Percentiles rank a stretch among this genome's conserved stretches.
Evolutionary conservation across 257 asterid species (phyloP).

Genomic region (Penstemon eatonii): DNA sequence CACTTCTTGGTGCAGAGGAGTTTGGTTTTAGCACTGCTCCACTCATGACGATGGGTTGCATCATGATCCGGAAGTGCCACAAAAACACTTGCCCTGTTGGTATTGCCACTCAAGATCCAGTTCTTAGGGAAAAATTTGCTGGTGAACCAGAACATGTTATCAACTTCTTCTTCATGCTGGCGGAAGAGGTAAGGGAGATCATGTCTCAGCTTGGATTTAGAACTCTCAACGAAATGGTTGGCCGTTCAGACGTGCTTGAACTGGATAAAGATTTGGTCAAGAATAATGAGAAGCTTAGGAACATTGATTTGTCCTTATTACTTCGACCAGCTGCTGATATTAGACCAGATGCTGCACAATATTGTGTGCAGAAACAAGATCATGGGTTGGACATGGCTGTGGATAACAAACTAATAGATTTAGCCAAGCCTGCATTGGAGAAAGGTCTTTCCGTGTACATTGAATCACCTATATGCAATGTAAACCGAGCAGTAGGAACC

Average conservation of each 20-base stretch:
- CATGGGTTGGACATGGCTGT: conserved; percentile 95
- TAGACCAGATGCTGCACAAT: conserved; percentile 96
- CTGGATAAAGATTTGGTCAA: conserved; percentile 67
- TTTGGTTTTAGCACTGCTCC: conserved; percentile 99
- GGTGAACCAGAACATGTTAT: conserved; percentile 98
- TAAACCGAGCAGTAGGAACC: conserved; percentile 95
- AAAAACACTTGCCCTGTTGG: conserved; percentile 99
- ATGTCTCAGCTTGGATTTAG: conserved; percentile 93
- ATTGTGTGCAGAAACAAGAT: conserved; percentile 94
- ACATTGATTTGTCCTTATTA: conserved; percentile 80
- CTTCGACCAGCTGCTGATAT: conserved; percentile 97
- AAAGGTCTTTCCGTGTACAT: conserved; percentile 80
- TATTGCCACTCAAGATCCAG: conserved; percentile 98
- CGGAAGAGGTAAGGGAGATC: conserved; percentile 92
- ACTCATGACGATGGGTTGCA: conserved; percentile 93
- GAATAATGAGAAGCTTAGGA: conserved; percentile 80
- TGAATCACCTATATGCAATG: conserved; percentile 81
- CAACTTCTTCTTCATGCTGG: conserved; percentile 96
- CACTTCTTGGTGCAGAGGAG: conserved; percentile 99
- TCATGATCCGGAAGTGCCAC: conserved; percentile 99
- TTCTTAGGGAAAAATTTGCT: conserved; percentile 89
- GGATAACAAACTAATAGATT: conserved; percentile 72
- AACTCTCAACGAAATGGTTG: conserved; percentile 86
- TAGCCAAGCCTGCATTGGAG: conserved; percentile 76
- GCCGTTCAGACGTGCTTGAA: conserved; percentile 96